phyloP scores from a whole-genome alignment of 805 yeast species.

The Spathaspora passalidarum region DNA sequence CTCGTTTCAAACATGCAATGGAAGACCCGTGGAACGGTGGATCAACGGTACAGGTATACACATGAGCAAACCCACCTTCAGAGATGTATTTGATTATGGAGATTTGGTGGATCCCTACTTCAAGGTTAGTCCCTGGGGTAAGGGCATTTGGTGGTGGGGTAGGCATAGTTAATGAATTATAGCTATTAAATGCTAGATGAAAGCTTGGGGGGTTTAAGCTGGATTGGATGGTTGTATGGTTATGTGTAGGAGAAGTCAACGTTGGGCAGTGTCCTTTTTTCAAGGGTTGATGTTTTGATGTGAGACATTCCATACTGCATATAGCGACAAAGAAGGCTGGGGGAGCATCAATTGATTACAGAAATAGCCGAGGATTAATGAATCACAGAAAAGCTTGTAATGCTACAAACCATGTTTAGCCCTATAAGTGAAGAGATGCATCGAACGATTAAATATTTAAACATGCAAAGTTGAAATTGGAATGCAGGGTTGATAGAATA shows the following conservation, averaged over 20 bases:
- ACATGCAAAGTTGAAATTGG: no score
- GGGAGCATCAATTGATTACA: not conserved
- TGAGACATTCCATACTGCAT: not conserved
- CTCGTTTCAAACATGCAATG: slow-evolving; percentile 85
- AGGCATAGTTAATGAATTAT: slow-evolving; percentile 13
- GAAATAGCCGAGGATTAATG: no score
- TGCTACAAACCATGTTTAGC: no score
- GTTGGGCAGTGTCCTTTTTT: not conserved
- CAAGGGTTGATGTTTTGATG: not conserved
- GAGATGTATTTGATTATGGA: slow-evolving; percentile 68
- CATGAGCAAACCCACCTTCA: slow-evolving; percentile 95
- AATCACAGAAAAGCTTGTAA: no score
- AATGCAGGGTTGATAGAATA: no score
- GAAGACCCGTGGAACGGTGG: slow-evolving; percentile 49
- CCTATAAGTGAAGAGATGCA: no score
- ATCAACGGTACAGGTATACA: slow-evolving; percentile 71
- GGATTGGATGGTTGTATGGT: not conserved
- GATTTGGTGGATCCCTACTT: slow-evolving; percentile 83
- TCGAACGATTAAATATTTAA: no score
- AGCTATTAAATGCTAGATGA: not conserved
- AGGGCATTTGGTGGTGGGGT: slow-evolving; percentile 62
- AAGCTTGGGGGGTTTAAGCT: not conserved
- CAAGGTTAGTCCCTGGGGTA: slow-evolving; percentile 69
- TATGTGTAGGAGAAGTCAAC: not conserved
- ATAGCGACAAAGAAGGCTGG: not conserved